Evolutionary conservation across 495 filamentous ascomycete species (phyloP), one percentile per base, ranked within the genome.

Genomic region (Halenospora varia): DNA sequence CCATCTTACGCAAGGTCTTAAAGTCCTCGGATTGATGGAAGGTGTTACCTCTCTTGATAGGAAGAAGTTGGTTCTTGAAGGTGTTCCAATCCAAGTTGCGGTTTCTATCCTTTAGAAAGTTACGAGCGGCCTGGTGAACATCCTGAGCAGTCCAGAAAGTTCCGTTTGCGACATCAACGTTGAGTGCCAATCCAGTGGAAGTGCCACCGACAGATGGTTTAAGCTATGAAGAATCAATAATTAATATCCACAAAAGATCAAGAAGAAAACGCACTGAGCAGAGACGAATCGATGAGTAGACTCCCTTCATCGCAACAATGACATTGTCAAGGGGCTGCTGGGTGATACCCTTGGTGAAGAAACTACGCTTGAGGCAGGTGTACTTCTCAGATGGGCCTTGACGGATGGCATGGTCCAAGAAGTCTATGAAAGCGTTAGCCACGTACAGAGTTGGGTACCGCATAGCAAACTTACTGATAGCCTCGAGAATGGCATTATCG

Each of bases 391-490:
- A 83, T 0, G 94, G 90, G 1, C 66, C 71, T 70, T 96, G 85
- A 11, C 93, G 90, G 39, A 98, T 71, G 18, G 90, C 73, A 66
- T 98, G 94, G 59, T 98, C 93, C 2, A 97, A 74, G 70, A 96
- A 95, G 68, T 88, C 81, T 77, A 47, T 19, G 39, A 35, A 46
- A 20, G 25, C 23, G 24, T 53, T 24, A 54, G 51, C 45, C 39
- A 54, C 19, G 9, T 10, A 35, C 3, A 25, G 20, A 25, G 10
- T 49, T 24, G 23, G 8, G 6, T 9, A 22, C 17, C 6, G 50
- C 24, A 42, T 17, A 25, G 17, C 10, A 44, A 20, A 72, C 75
- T 71, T 74, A 86, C 82, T 96, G 60, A 97, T 81, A 44, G 88
- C 84, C 65, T 95, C 88, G 15, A 96, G 73, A 24, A 91, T 80